Base-by-base conservation (phyloP, 2,329 filamentous ascomycete species). In the Podosphaera leucotricha region DNA sequence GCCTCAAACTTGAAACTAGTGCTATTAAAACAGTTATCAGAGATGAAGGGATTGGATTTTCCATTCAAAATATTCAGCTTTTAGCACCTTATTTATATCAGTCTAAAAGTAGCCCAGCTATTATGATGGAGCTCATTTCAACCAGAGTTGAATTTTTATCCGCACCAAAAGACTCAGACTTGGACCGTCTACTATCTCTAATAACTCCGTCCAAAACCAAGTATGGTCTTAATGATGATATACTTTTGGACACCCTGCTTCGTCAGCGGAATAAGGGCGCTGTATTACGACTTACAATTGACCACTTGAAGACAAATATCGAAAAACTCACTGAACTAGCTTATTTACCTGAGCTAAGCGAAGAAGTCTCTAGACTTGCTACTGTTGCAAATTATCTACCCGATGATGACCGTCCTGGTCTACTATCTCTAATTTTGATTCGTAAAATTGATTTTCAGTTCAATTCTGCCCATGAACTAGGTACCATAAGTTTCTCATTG, bases 311-410 rank as follows among this genome's bases (percentile, higher is more conserved):
- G 43, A 62, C 77, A 19, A 65, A 69, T 3, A 62, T 90, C 15
- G 66, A 67, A 6, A 73, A 76, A 48, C 61, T 83, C 35, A 64
- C 71, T 10, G 73, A 79, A 50, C 62, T 93, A 15, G 65, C 71
- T 8, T 71, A 72, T 37, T 65, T 98, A 13, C 72, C 77, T 6
- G 68, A 70, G 10, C 68, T 98, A 7, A 77, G 72, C 0, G 77
- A 81, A 49, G 90, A 98, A 54, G 59, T 95, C 41, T 70, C 78
- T 5, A 83, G 80, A 51, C 66, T 98, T 4, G 82, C 85, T 0
- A 86, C 77, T 0, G 84, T 98, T 21, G 73, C 87, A 6, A 95
- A 94, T 57, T 95, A 95, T 57, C 67, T 98, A 2, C 87, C 90
- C 0, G 87, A 98, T 53, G 90, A 98, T 59, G 87, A 98, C 53